Evolutionary conservation across 441 rosid genomes (phyloP).

Genomic region (Euphorbia celastroides): DNA sequence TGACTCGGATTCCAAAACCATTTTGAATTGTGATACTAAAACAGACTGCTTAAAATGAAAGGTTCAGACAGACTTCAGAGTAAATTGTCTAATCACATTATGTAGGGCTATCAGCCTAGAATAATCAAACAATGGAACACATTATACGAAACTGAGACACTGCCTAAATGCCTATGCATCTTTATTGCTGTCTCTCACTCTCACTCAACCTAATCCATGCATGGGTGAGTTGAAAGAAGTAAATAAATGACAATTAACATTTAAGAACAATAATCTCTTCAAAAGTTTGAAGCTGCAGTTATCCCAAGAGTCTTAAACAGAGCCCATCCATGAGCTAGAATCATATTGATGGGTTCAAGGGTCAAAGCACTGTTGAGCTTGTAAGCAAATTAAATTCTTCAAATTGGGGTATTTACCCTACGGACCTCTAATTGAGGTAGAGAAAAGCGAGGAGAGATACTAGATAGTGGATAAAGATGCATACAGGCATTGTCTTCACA

Average conservation of each 20-base stretch:
- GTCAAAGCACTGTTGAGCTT: background rate
- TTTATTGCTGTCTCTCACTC: background rate
- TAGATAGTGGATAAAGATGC: background rate
- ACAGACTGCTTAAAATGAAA: background rate
- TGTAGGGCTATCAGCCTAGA: background rate
- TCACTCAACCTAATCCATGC: background rate
- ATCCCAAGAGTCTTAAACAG: background rate
- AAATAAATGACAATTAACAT: background rate
- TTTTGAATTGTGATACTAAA: background rate
- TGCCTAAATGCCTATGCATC: background rate
- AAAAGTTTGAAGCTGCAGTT: background rate
- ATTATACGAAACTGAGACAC: background rate
- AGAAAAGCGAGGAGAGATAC: background rate
- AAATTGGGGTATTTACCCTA: constrained; percentile 3
- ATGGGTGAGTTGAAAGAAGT: background rate
- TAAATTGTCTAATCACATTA: background rate
- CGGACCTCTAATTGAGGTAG: background rate
- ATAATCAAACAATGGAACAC: background rate
- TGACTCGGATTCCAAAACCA: background rate
- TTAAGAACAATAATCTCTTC: background rate
- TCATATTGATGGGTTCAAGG: background rate
- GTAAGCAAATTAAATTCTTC: background rate
- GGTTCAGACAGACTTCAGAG: background rate
- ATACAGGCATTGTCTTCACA: background rate
- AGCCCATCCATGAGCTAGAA: background rate